Evolutionary conservation across 352 stramenopile genomes (phyloP).

Genomic region (Globisporangium cederbergense): DNA sequence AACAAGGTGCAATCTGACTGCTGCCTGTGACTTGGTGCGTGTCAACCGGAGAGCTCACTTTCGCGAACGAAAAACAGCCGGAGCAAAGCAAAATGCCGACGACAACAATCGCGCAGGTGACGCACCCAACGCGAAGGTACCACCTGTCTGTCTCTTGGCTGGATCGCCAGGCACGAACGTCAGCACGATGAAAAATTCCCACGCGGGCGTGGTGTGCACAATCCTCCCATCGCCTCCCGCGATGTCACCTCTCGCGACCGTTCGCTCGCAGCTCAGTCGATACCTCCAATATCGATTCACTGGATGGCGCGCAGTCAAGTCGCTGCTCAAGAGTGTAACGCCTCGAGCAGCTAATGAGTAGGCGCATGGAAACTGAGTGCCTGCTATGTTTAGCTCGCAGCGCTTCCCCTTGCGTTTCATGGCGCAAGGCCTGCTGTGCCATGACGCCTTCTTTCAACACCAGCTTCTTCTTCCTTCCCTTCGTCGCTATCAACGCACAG

Average conservation of each 20-base stretch:
- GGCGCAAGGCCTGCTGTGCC: not conserved
- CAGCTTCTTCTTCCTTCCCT: not conserved
- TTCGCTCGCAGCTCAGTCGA: not conserved
- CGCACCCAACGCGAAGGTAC: not conserved
- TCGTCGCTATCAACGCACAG: not conserved
- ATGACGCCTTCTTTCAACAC: not conserved
- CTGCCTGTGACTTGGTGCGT: not conserved
- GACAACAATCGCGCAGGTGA: not conserved
- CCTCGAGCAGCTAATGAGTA: not conserved
- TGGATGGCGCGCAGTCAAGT: not conserved
- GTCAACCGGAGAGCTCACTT: conserved; percentile 6
- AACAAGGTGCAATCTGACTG: no score
- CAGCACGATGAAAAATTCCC: no score
- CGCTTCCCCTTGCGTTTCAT: conserved; percentile 2
- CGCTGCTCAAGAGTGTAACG: not conserved
- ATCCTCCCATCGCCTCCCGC: no score
- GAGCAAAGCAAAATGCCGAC: not conserved
- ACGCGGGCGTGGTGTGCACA: no score
- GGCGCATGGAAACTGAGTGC: not conserved
- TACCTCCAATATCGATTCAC: not conserved
- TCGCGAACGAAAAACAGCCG: conserved; percentile 8
- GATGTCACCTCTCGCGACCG: not conserved
- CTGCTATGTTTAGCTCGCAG: conserved; percentile 3
- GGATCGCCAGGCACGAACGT: no score
- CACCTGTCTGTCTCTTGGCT: not conserved